Evolutionary conservation across 495 filamentous ascomycete species (phyloP).

Genomic region (Chaetomium cochliodes): DNA sequence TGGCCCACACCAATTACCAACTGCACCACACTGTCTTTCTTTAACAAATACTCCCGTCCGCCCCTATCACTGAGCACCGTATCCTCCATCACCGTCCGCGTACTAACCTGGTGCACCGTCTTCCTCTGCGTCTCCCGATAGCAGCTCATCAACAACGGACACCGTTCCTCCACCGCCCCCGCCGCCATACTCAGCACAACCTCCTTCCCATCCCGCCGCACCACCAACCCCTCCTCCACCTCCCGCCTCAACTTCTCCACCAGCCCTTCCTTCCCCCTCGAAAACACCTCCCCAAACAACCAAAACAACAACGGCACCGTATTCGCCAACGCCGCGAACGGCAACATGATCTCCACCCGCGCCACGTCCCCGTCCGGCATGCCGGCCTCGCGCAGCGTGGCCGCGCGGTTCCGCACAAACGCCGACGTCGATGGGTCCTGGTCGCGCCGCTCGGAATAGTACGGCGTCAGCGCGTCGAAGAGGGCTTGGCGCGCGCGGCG

Average conservation of each 20-base stretch:
- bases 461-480: constrained; percentile 11
- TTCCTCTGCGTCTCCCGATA: constrained; percentile 22
- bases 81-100: constrained; percentile 22
- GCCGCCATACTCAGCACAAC: not conserved
- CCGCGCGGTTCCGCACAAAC: constrained; percentile 20
- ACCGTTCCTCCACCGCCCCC: constrained; percentile 12
- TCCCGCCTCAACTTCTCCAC: constrained; percentile 11
- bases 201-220: not conserved
- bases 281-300: constrained; percentile 14
- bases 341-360: constrained; percentile 19
- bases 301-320: constrained; percentile 24
- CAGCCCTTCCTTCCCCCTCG: not conserved
- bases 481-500: not conserved
- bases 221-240: constrained; percentile 11
- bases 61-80: constrained; percentile 8
- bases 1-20: constrained; percentile 17
- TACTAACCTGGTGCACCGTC: constrained; percentile 20
- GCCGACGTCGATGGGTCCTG: not conserved
- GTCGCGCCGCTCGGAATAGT: constrained; percentile 11
- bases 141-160: constrained; percentile 21
- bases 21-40: constrained; percentile 16
- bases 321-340: constrained; percentile 24
- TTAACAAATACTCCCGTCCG: constrained; percentile 21
- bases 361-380: constrained; percentile 13
- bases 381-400: constrained; percentile 1